Evolutionary conservation across 2,329 filamentous ascomycete species (phyloP).

Genomic region (Cryphonectria naterciae): DNA sequence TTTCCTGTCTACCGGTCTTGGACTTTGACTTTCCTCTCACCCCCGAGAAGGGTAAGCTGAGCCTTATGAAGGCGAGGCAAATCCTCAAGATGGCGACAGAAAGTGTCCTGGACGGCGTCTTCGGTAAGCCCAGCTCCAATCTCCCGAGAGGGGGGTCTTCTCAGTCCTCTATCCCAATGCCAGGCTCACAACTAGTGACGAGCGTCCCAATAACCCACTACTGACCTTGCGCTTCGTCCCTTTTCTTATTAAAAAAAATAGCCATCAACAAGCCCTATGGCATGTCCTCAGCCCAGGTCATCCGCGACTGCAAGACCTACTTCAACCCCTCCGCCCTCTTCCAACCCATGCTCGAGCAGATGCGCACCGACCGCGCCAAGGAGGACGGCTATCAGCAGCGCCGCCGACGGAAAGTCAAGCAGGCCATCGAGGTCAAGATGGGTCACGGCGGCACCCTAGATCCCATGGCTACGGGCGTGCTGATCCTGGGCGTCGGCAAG

Average conservation of each 20-base stretch:
- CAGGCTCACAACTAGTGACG: neutral
- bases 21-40: neutral
- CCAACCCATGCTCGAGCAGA: conserved; percentile 72
- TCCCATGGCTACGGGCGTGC: conserved; percentile 88
- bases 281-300: conserved; percentile 85
- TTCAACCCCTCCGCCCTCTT: conserved; percentile 85
- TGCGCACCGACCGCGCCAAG: conserved; percentile 57
- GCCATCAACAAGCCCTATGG: conserved; percentile 92
- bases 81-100: conserved; percentile 57
- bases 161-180: neutral
- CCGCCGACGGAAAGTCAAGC: conserved; percentile 61
- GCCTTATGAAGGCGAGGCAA: conserved; percentile 30
- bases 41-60: neutral
- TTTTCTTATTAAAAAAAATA: neutral
- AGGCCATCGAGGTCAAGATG: conserved; percentile 79
- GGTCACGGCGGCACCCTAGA: conserved; percentile 96
- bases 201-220: neutral
- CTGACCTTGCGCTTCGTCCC: neutral
- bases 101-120: conserved; percentile 59
- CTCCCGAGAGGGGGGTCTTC: neutral
- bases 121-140: conserved; percentile 50
- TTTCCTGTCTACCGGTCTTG: neutral
- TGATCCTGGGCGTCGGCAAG: conserved; percentile 84
- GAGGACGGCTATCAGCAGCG: conserved; percentile 64
- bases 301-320: conserved; percentile 82